These are phyloP conservation scores for Heteromeles arbutifolia DNA, from an alignment of 306 rosid genomes.

Conservation along the genomic window DNA sequence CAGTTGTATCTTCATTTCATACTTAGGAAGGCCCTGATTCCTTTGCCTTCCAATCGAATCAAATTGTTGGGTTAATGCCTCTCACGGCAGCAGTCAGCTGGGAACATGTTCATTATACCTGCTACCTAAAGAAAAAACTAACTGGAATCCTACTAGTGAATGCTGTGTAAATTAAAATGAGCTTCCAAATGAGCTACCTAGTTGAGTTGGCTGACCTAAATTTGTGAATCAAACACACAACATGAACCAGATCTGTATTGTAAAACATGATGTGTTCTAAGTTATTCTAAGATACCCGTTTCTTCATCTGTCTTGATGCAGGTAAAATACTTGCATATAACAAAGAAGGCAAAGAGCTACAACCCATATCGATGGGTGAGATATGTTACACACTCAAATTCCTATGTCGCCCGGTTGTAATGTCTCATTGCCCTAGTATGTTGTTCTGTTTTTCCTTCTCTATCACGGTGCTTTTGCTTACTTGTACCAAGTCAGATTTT, in stretches of 20 bases:
- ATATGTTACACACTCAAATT: slow-evolving; percentile 80
- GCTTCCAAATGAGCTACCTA: neutral
- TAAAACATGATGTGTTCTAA: neutral
- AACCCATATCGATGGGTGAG: slow-evolving; percentile 94
- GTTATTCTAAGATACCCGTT: slow-evolving; percentile 13
- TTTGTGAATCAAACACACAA: neutral
- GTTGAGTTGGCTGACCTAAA: neutral
- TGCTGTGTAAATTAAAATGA: neutral
- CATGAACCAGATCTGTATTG: neutral
- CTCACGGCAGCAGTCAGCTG: neutral
- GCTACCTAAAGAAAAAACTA: neutral
- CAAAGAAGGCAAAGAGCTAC: slow-evolving; percentile 53
- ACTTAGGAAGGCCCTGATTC: neutral
- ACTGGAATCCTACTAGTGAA: neutral
- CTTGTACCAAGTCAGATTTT: neutral
- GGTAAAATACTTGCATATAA: slow-evolving; percentile 94
- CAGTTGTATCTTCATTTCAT: neutral
- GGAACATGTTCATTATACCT: neutral
- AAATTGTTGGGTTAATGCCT: neutral
- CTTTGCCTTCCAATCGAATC: neutral
- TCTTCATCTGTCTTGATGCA: slow-evolving; percentile 30
- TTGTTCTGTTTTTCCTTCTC: neutral
- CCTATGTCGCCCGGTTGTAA: slow-evolving; percentile 80
- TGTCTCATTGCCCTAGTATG: slow-evolving; percentile 5
- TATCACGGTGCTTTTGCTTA: neutral